Conservation (phyloP, 495 filamentous ascomycete genomes). For the Xylaria bambusicola region DNA sequence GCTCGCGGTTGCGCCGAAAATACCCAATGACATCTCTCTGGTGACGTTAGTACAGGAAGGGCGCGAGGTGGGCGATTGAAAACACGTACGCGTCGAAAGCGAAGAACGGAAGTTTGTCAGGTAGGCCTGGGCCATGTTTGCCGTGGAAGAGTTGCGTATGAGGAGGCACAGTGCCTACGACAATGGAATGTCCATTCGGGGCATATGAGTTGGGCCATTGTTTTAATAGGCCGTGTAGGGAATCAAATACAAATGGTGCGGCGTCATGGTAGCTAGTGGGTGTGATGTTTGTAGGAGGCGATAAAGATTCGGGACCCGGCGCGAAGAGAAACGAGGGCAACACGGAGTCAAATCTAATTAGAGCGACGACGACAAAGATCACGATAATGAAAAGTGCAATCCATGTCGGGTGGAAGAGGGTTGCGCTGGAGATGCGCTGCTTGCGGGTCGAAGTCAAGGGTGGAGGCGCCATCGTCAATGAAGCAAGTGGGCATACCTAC, state of each 20-base stretch:
- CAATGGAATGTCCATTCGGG: constrained; percentile 45
- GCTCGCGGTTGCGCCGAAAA: constrained; percentile 39
- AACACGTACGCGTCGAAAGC: constrained; percentile 43
- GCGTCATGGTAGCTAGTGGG: constrained; percentile 21
- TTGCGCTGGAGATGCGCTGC: background rate
- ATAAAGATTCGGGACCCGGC: background rate
- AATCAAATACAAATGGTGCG: constrained; percentile 40
- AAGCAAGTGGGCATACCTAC: background rate
- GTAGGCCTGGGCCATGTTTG: constrained; percentile 31
- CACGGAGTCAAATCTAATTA: background rate
- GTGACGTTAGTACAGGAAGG: background rate
- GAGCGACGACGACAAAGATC: background rate
- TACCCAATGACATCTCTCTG: constrained; percentile 48
- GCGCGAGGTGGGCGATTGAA: background rate
- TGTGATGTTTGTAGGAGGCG: background rate
- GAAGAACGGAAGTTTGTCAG: constrained; percentile 47
- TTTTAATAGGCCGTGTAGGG: constrained; percentile 41
- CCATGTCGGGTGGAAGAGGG: background rate
- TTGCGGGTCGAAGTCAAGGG: background rate
- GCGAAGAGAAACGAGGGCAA: background rate
- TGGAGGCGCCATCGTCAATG: background rate
- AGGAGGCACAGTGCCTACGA: constrained; percentile 38
- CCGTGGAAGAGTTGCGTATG: constrained; percentile 48
- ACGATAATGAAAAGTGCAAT: background rate
- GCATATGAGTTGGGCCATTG: constrained; percentile 47